phyloP scores from a whole-genome alignment of 768 basidiomycete species.

The Asterophora lycoperdoides region DNA sequence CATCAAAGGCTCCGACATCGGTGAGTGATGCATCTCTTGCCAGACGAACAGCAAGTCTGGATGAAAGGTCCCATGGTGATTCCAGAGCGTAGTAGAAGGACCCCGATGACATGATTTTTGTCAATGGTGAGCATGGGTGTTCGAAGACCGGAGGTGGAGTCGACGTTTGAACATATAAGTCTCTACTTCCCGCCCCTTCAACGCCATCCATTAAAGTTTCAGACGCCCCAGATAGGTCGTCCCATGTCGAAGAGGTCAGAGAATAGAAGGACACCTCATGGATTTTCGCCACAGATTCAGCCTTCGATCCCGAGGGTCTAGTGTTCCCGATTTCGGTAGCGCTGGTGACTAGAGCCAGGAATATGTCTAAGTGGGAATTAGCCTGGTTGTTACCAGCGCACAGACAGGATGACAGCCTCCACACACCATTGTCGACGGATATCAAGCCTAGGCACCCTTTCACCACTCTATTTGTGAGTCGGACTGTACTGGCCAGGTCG shows the following conservation, averaged over 20 bases:
- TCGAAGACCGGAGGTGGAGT: constrained; percentile 59
- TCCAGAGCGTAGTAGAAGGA: constrained; percentile 90
- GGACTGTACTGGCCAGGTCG: constrained; percentile 58
- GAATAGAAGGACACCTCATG: constrained; percentile 89
- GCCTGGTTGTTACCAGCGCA: background rate
- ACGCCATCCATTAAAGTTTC: constrained; percentile 44
- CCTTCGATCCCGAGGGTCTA: constrained; percentile 49
- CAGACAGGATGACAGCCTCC: background rate
- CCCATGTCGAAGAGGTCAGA: constrained; percentile 80
- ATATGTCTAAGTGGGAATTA: constrained; percentile 59
- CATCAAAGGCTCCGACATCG: constrained; percentile 66
- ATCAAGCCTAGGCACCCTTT: constrained; percentile 86
- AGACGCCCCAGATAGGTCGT: constrained; percentile 60
- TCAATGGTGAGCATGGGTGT: constrained; percentile 87
- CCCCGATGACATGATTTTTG: constrained; percentile 87
- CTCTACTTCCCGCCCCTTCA: constrained; percentile 45
- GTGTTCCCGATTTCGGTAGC: constrained; percentile 74
- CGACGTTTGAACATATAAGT: constrained; percentile 42
- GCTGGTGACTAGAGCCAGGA: constrained; percentile 77
- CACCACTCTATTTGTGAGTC: constrained; percentile 64
- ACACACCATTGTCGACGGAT: constrained; percentile 63
- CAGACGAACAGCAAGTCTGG: constrained; percentile 70
- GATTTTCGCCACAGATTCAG: constrained; percentile 76
- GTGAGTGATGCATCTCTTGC: constrained; percentile 41
- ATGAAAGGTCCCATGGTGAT: constrained; percentile 86